These are phyloP conservation scores for Breviolum minutum DNA, from an alignment of 73 alveolate species.

Conservation along the genomic window DNA sequence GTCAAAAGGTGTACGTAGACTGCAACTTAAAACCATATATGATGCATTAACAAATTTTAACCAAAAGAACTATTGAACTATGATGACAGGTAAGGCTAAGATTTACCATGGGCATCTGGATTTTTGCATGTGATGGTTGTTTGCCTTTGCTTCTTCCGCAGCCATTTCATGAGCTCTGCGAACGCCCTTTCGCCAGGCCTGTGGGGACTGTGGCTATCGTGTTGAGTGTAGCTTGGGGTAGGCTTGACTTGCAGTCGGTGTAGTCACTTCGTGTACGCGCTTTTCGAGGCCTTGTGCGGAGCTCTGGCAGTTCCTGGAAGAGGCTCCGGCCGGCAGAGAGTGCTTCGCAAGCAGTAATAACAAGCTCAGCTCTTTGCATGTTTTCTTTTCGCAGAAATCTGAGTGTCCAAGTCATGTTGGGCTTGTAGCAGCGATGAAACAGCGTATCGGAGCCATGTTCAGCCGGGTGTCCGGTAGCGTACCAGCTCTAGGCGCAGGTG, in stretches of 20 bases:
- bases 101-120: slow-evolving; percentile 11
- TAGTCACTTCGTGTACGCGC: slow-evolving; percentile 4
- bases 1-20: slow-evolving; percentile 29
- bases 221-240: slow-evolving; percentile 19
- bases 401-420: slow-evolving; percentile 18
- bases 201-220: not conserved
- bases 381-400: not conserved
- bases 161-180: slow-evolving; percentile 59
- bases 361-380: slow-evolving; percentile 58
- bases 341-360: slow-evolving; percentile 38
- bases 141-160: slow-evolving; percentile 36
- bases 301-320: slow-evolving; percentile 61
- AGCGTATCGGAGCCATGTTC: slow-evolving; percentile 42
- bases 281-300: slow-evolving; percentile 63
- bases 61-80: not conserved
- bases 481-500: slow-evolving; percentile 38
- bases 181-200: slow-evolving; percentile 17
- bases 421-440: slow-evolving; percentile 37
- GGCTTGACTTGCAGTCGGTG: slow-evolving; percentile 65
- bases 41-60: slow-evolving; percentile 17
- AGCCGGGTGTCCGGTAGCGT: slow-evolving; percentile 32
- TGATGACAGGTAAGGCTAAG: not conserved
- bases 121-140: slow-evolving; percentile 31
- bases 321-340: slow-evolving; percentile 61
- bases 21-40: slow-evolving; percentile 14